Conservation (phyloP, 805 yeast species). For the Wickerhamiella bombiphila region DNA sequence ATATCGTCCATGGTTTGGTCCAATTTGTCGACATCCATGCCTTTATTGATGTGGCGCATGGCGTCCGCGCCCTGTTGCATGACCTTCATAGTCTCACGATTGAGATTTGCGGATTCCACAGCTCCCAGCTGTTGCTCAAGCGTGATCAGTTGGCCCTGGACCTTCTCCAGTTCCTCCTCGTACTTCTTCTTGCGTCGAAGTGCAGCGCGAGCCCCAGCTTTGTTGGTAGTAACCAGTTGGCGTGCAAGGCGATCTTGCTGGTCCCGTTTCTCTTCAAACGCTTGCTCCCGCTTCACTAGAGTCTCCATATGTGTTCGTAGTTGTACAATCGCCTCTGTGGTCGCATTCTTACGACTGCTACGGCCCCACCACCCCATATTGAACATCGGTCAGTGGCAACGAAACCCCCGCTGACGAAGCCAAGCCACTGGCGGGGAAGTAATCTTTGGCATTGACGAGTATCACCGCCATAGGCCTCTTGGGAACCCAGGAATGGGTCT, state of each 20-base stretch:
- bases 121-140: conserved; percentile 81
- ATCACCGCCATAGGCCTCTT: too few species aligned
- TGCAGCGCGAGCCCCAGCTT: conserved; percentile 69
- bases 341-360: conserved; percentile 56
- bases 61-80: conserved; percentile 97
- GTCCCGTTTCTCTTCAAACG: conserved; percentile 65
- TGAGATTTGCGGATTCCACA: conserved; percentile 88
- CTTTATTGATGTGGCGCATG: conserved; percentile 91
- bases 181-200: conserved; percentile 74
- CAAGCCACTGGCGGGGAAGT: too few species aligned
- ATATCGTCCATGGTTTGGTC: conserved; percentile 97
- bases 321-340: conserved; percentile 84
- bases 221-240: conserved; percentile 55
- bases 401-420: too few species aligned
- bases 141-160: conserved; percentile 78
- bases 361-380: conserved; percentile 37
- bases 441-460: too few species aligned
- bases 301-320: conserved; percentile 80
- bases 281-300: conserved; percentile 67
- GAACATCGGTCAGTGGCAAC: neutral
- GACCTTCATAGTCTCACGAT: conserved; percentile 94
- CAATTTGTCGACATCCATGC: conserved; percentile 88
- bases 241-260: conserved; percentile 75
- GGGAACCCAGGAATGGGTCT: too few species aligned
- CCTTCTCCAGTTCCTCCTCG: conserved; percentile 62